phyloP scores from a whole-genome alignment of 2,329 filamentous ascomycete genomes.

The Zopfia rhizophila region DNA sequence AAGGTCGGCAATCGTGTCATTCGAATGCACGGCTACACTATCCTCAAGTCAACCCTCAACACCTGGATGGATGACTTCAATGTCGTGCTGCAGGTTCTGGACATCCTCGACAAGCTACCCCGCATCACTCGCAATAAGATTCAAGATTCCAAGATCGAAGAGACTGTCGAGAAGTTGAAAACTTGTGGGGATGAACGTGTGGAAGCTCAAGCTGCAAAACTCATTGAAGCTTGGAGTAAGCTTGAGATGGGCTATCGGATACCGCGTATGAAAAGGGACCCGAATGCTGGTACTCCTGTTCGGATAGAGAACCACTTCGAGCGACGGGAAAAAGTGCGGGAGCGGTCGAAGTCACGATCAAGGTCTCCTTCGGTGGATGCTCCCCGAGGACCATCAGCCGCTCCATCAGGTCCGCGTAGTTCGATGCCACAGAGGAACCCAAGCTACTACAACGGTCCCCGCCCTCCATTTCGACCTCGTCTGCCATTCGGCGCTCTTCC shows the following conservation, averaged over 20 bases:
- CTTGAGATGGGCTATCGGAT: constrained; percentile 93
- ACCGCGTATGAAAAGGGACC: constrained; percentile 85
- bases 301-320: constrained; percentile 67
- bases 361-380: constrained; percentile 55
- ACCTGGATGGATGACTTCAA: constrained; percentile 92
- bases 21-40: constrained; percentile 96
- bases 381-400: constrained; percentile 54
- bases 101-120: constrained; percentile 88
- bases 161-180: constrained; percentile 75
- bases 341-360: constrained; percentile 61
- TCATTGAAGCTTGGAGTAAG: constrained; percentile 88
- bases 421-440: constrained; percentile 68
- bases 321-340: constrained; percentile 63
- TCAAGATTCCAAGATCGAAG: constrained; percentile 92
- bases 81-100: constrained; percentile 86
- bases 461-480: constrained; percentile 61
- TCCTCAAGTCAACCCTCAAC: constrained; percentile 85
- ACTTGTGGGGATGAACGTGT: constrained; percentile 79
- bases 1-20: constrained; percentile 88
- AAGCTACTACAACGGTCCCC: constrained; percentile 61
- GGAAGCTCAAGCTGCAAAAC: constrained; percentile 72
- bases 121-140: constrained; percentile 97
- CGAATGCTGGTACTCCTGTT: constrained; percentile 60
- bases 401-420: constrained; percentile 58
- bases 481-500: constrained; percentile 72